Evolutionary conservation across 495 filamentous ascomycete species (phyloP), one percentile per base, ranked within the genome.

Genomic region (Trichocladium uniseriatum): DNA sequence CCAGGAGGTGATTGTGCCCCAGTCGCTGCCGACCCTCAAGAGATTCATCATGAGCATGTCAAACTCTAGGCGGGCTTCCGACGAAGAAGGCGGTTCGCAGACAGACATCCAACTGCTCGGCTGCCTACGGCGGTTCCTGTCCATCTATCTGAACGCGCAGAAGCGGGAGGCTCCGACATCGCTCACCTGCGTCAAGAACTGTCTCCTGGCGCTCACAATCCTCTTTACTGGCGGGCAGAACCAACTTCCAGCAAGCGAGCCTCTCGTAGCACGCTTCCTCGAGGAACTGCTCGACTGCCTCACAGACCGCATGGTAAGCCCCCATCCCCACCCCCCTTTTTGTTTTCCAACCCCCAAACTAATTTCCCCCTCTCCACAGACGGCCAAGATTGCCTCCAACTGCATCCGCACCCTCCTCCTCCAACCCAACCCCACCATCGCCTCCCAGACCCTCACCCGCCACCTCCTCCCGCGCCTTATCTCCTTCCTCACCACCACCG

Each of bases 121-220:
- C 39, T 89, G 85, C 51, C 74, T 95, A 13, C 79, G 79, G 22
- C 80, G 83, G 7, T 89, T 94, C 66, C 68, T 92, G 22, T 78
- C 80, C 32, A 91, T 89, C 32, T 83, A 94, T 47, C 79, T 83
- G 0, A 75, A 87, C 50, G 87, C 87, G 4, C 90, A 95, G 64
- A 85, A 84, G 56, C 80, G 89, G 10, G 89, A 95, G 59, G 77
- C 75, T 0, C 82, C 87, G n/a, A 78, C 80, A 1, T 84, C 86
- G 2, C 66, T 99, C 20, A 71, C 87, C 3, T 95, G 89, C 57
- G 90, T 94, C 54, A 96, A 92, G 69, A 97, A 96, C 56, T 86
- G 85, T 15, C 80, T 99, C 0, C 74, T 97, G 39, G 84, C 87
- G 1, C 80, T 82, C 40, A 94, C 94, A 2, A 85, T 99, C 53